Conservation (phyloP, 179 eudicot genomes). For the Spinacia oleracea region DNA sequence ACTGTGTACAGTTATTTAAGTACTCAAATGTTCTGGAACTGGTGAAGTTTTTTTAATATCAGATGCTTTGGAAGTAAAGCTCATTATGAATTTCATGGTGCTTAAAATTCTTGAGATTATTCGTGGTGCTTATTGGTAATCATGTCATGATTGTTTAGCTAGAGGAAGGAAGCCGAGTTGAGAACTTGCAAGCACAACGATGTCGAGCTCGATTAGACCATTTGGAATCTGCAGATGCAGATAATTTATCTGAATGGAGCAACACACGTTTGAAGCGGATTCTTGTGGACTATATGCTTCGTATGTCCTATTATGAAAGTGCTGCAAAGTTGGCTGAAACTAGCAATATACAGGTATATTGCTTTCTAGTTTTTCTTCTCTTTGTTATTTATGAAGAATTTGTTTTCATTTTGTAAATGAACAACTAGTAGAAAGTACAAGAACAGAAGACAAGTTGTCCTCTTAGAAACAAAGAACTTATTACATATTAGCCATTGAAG, state of each 20-base stretch:
- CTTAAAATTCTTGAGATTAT: not conserved
- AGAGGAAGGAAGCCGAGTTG: conserved; percentile 80
- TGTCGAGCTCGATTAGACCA: conserved; percentile 77
- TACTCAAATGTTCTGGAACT: not conserved
- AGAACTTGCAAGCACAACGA: conserved; percentile 79
- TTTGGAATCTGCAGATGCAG: conserved; percentile 73
- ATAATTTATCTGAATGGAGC: conserved; percentile 53
- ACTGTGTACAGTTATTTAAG: not conserved
- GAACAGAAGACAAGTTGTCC: too few relatives aligned
- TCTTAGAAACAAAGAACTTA: too few relatives aligned
- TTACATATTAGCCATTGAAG: not conserved
- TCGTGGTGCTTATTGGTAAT: conserved; percentile 1
- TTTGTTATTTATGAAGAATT: too few relatives aligned
- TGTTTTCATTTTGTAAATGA: too few relatives aligned
- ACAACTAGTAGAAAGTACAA: too few relatives aligned
- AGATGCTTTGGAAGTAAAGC: not conserved
- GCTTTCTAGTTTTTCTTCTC: not conserved
- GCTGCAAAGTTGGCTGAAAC: conserved; percentile 77
- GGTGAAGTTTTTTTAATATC: not conserved
- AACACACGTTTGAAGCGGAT: conserved; percentile 78
- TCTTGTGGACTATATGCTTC: conserved; percentile 92
- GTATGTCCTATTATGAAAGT: conserved; percentile 89
- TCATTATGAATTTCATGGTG: not conserved
- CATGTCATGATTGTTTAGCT: conserved; percentile 42
- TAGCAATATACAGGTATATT: conserved; percentile 67